Conservation (phyloP, 129 eudicot genomes). For the Artemisia tridentata region DNA sequence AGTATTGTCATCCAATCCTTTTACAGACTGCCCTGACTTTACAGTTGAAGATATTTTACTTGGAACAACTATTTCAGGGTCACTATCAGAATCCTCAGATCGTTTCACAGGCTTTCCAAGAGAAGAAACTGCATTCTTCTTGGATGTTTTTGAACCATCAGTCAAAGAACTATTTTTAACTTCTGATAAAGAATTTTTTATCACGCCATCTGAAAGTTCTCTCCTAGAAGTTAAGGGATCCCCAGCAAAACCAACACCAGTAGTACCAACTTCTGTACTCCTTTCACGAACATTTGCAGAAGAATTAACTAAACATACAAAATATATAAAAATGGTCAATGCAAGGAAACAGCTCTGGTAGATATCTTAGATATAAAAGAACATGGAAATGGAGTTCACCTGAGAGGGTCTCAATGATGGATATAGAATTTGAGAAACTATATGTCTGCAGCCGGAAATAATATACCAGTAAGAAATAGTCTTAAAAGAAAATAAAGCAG, state of each 20-base stretch:
- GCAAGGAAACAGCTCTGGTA: neutral
- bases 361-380: neutral
- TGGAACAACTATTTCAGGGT: slow-evolving; percentile 35
- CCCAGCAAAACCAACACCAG: slow-evolving; percentile 21
- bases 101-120: slow-evolving; percentile 46
- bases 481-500: slow-evolving; percentile 2
- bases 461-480: slow-evolving; percentile 21
- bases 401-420: slow-evolving; percentile 77
- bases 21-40: slow-evolving; percentile 37
- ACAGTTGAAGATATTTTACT: slow-evolving; percentile 25
- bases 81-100: slow-evolving; percentile 51
- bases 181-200: slow-evolving; percentile 39
- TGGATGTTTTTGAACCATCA: slow-evolving; percentile 42
- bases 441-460: slow-evolving; percentile 65
- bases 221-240: slow-evolving; percentile 46
- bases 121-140: slow-evolving; percentile 34
- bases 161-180: slow-evolving; percentile 32
- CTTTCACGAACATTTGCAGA: slow-evolving; percentile 36
- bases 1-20: slow-evolving; percentile 30
- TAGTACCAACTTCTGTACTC: slow-evolving; percentile 32
- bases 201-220: slow-evolving; percentile 42
- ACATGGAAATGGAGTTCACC: slow-evolving; percentile 42
- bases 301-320: slow-evolving; percentile 40
- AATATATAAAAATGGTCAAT: slow-evolving; percentile 12
- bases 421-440: slow-evolving; percentile 73